Base-by-base conservation (phyloP, 345 rosid species). In the Combretum micranthum region DNA sequence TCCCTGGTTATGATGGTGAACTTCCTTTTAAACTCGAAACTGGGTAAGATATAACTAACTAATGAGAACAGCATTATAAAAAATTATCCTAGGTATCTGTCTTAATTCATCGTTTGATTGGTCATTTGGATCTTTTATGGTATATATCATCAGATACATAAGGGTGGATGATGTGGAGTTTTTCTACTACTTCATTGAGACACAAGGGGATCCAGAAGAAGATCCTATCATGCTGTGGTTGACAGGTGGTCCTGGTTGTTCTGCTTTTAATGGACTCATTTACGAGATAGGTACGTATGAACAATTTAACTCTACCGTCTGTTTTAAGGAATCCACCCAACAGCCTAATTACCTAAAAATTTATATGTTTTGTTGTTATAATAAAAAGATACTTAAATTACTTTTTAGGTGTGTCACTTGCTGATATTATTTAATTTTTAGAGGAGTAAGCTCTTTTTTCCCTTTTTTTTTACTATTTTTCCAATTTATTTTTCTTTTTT, bases 221-320 rank as follows among this genome's bases (percentile, higher is more conserved):
- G 71, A 75, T 20, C 80, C 80, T 47, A 59, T 75, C 19, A 17
- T 75, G 17, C 65, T 75, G 13, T 75, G 76, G 76, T 50, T 71
- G 16, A 61, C 68, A 3, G 80, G 80, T 3, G 80, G 80, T 20
- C 80, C 80, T 11, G 76, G 73, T 15, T 75, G 80, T 42, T 68
- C 76, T 53, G 45, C 71, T 20, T 64, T 71, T 52, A 25, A 23
- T 25, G 80, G 76, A 26, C 56, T 75, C 18, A 15, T 68, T 59
- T 64, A 67, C 48, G 76, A 71, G 65, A 64, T 67, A 20, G 80
- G 80, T 65, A 73, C 2, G 15, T 1, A 14, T 21, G n/a, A n/a
- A n/a, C n/a, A n/a, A n/a, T 52, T 25, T 37, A 4, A n/a, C 15
- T 8, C 13, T 20, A 15, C 22, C 14, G 17, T 43, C 56, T 20